phyloP scores from a whole-genome alignment of 2,329 filamentous ascomycete species.

The Botrytis sinoallii region DNA sequence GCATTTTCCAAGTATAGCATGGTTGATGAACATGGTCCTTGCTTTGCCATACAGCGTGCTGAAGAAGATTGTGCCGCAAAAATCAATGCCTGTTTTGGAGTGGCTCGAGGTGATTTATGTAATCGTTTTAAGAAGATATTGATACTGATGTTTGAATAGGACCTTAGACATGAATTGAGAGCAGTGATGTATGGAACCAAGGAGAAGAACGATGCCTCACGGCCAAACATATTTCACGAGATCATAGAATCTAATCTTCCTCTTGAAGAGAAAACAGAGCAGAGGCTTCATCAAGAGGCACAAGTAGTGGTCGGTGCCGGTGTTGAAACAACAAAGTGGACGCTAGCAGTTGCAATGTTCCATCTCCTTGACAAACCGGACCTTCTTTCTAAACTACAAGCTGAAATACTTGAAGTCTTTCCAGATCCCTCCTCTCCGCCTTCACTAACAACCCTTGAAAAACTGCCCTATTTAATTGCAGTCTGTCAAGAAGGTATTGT shows the following conservation, averaged over 20 bases:
- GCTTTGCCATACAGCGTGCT: slow-evolving; percentile 5
- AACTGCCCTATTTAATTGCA: slow-evolving; percentile 37
- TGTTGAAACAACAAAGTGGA: slow-evolving; percentile 40
- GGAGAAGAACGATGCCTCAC: not conserved
- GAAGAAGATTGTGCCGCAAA: slow-evolving; percentile 1
- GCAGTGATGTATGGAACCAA: slow-evolving; percentile 9
- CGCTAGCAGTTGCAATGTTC: slow-evolving; percentile 39
- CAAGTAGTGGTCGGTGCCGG: slow-evolving; percentile 39
- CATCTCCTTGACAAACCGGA: slow-evolving; percentile 40
- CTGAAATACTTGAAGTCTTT: slow-evolving; percentile 37
- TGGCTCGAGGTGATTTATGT: slow-evolving; percentile 8
- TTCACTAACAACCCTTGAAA: slow-evolving; percentile 28
- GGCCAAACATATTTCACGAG: slow-evolving; percentile 33
- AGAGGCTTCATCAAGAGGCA: slow-evolving; percentile 38
- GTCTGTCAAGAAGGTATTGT: slow-evolving; percentile 37
- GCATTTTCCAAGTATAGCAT: slow-evolving; percentile 4
- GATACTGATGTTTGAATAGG: not conserved
- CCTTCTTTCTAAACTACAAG: slow-evolving; percentile 36
- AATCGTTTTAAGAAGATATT: not conserved
- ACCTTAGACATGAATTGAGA: slow-evolving; percentile 6
- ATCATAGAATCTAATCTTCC: slow-evolving; percentile 35
- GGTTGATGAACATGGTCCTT: not conserved
- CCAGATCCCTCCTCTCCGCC: slow-evolving; percentile 20
- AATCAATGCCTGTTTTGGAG: not conserved
- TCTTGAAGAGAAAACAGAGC: slow-evolving; percentile 36